A percentile compares a stretch with the other conserved stretches of the same genome.
phyloP scores from a whole-genome alignment of 805 yeast genomes.

The Barnettozyma sucrosica region DNA sequence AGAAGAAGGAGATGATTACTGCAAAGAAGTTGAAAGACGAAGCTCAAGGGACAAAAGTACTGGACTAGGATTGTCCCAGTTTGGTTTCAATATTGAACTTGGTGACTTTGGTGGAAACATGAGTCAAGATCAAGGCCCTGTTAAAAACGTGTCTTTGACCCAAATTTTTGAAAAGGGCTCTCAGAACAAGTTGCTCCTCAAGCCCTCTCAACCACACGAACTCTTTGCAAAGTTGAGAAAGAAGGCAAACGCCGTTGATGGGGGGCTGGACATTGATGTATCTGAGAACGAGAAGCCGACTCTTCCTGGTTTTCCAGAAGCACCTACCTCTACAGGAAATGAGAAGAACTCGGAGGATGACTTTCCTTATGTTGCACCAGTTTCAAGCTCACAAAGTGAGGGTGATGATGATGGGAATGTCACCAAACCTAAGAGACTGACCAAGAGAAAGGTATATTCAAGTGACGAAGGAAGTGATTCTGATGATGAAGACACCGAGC shows the following conservation, averaged over 20 bases:
- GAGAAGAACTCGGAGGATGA: not conserved
- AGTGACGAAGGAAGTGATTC: constrained; percentile 18
- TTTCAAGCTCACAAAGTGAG: not conserved
- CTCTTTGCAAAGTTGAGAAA: constrained; percentile 16
- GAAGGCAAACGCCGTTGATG: not conserved
- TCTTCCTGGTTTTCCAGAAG: not conserved
- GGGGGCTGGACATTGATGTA: not conserved
- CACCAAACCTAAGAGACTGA: constrained; percentile 9
- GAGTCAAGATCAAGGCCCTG: constrained; percentile 14
- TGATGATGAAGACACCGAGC: constrained; percentile 21
- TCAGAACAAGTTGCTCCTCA: constrained; percentile 1
- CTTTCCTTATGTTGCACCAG: not conserved
- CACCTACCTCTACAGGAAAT: not conserved
- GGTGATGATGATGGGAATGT: not conserved
- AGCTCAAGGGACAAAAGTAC: not conserved
- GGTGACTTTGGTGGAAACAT: constrained; percentile 25
- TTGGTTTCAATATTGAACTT: constrained; percentile 1
- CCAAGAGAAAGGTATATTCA: constrained; percentile 6
- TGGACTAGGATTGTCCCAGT: not conserved
- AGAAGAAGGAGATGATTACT: constrained; percentile 14
- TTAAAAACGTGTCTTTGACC: constrained; percentile 17
- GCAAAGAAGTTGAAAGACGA: constrained; percentile 1
- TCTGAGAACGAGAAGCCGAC: not conserved
- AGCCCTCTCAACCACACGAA: constrained; percentile 4
- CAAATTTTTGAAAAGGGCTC: constrained; percentile 22